Base-by-base conservation (phyloP, 2,329 filamentous ascomycete genomes). In the Beauveria medogensis region DNA sequence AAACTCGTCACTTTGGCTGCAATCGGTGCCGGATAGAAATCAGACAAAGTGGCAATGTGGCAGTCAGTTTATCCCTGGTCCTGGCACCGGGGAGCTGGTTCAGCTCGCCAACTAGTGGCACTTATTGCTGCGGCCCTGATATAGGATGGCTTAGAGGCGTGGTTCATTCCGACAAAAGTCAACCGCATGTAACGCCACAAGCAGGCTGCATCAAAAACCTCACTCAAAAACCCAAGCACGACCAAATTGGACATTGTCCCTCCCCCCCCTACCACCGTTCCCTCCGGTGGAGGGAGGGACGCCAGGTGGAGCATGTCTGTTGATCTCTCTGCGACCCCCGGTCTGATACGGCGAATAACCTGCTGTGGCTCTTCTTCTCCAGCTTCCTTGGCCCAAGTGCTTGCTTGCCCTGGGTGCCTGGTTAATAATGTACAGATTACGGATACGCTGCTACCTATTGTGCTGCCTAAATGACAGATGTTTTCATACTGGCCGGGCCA, bases 51-150 rank as follows among this genome's bases (percentile, higher is more conserved):
- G 28, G 37, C 30, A 37, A 37, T 34, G 30, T 34, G 30, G 30
- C 30, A 34, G 30, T 34, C 30, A 40, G 24, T 53, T 34, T 37
- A 37, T 37, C 34, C 34, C 34, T 37, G 34, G 57, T 28, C 47
- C 47, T 52, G 44, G 55, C 55, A 34, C 57, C 57, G 57, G 57
- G 48, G 57, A 59, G 57, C 57, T 59, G 57, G 57, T 53, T 59
- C 57, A 59, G 57, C 57, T 59, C 18, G 34, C 34, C 34, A 37
- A 37, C 22, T 40, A 34, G 34, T 52, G 55, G 55, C 47, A 41
- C 47, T 34, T 37, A 47, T 44, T n/a, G 37, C 41, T 53, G 48
- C 57, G 47, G 48, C 14, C 12, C 40, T 34, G 56, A n/a, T 59
- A 53, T 52, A 52, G 56, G 14, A 58, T 51, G 55, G 55, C 55